Evolutionary conservation across 805 yeast species (phyloP), one percentile per base, ranked within the genome.

Genomic region (Starmerella tilneyi): DNA sequence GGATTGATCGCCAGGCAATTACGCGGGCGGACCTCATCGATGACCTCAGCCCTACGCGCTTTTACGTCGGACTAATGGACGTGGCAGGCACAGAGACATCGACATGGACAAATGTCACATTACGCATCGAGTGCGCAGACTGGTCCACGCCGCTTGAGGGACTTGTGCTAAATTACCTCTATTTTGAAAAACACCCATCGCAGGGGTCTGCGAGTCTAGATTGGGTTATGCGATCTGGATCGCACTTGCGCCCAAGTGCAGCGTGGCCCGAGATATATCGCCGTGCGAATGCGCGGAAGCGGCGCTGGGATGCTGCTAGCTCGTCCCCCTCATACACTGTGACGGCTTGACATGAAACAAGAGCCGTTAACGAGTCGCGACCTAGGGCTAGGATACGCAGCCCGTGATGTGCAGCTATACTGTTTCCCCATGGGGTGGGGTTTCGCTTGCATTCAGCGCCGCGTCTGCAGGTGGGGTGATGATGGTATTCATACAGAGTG

Each of bases 111-210:
- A 46, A 46, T 17, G 45, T 49, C 15, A 46, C 39, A 19, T 17
- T 49, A 15, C 47, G 49, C 21, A 38, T 49, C 21, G 46, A 42
- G 41, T 23, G 41, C 17, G 33, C 35, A 11, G 48, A 43, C 19
- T 46, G 48, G 48, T 36, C 44, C 6, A 39, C 37, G 17, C 23
- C 44, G 23, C 17, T 24, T 4, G 13, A 39, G 15, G 52, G 49
- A 6, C 27, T 50, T 5, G 41, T 53, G 21, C 37, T 53, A n/a
- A 53, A 53, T 28, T 53, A 47, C 31, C 37, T 53, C 11, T 51
- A 45, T 27, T 49, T 53, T 28, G 50, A 53, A 44, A 16, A 20
- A 29, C 47, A 46, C 29, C 35, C 30, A 7, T 23, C 30, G 13
- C 28, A 32, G 22, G 20, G 27, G 26, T 26, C 36, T 21, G 40